These are phyloP conservation scores for Pneumocystis oryctolagi DNA, from an alignment of 1,139 yeast species.

Conservation along the genomic window DNA sequence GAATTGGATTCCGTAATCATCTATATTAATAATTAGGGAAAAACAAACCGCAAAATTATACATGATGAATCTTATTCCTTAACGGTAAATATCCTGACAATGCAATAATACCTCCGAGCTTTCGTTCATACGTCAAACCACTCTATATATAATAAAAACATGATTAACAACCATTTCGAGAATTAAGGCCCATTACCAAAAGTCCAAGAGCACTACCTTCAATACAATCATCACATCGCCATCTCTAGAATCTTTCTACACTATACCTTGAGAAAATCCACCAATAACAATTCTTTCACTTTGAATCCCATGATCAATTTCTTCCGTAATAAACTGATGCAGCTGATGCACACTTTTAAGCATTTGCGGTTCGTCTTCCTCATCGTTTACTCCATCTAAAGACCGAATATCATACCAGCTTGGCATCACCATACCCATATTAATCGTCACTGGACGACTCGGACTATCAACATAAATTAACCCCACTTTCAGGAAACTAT, in stretches of 20 bases:
- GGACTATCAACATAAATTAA: neutral
- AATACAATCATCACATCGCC: slow-evolving; percentile 40
- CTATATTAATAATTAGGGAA: slow-evolving; percentile 21
- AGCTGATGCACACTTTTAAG: slow-evolving; percentile 41
- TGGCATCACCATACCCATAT: slow-evolving; percentile 56
- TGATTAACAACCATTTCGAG: neutral
- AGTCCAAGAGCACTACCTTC: slow-evolving; percentile 25
- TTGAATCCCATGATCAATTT: slow-evolving; percentile 47
- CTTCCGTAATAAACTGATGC: slow-evolving; percentile 43
- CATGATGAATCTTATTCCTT: slow-evolving; percentile 22
- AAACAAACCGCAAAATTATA: neutral
- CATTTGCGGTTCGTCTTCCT: slow-evolving; percentile 48
- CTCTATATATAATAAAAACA: slow-evolving; percentile 19
- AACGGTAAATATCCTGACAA: slow-evolving; percentile 68
- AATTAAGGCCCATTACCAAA: neutral
- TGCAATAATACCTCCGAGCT: slow-evolving; percentile 64
- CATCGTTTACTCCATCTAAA: slow-evolving; percentile 33
- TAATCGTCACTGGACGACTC: slow-evolving; percentile 18
- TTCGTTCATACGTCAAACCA: slow-evolving; percentile 34
- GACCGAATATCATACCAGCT: slow-evolving; percentile 75
- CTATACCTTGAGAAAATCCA: slow-evolving; percentile 88
- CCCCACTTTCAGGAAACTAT: slow-evolving; percentile 34
- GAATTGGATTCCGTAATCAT: slow-evolving; percentile 12
- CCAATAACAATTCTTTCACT: slow-evolving; percentile 67
- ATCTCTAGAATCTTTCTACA: neutral